These are phyloP conservation scores for Lotmaria passim DNA, from an alignment of 208 protist species.

Conservation along the genomic window DNA sequence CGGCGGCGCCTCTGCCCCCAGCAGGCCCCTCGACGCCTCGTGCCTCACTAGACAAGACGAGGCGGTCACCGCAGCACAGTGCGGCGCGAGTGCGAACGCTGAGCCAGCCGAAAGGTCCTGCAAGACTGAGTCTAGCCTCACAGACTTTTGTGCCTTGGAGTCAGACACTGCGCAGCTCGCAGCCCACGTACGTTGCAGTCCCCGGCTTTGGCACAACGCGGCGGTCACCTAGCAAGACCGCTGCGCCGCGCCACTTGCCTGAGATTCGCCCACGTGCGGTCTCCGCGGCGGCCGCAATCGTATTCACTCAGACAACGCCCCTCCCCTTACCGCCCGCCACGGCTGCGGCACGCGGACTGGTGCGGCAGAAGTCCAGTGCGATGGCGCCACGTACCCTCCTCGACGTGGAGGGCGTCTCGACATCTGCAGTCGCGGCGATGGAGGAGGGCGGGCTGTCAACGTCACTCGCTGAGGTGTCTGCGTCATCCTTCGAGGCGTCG, in stretches of 20 bases:
- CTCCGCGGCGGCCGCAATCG: background rate
- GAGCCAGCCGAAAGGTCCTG: constrained; percentile 4
- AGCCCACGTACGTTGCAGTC: constrained; percentile 4
- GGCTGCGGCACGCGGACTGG: background rate
- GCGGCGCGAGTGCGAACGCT: constrained; percentile 10
- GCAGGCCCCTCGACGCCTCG: background rate
- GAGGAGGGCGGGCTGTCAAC: constrained; percentile 14
- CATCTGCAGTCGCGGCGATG: background rate
- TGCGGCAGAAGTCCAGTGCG: background rate
- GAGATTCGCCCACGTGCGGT: background rate
- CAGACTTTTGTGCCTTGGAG: constrained; percentile 22
- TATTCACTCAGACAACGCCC: background rate
- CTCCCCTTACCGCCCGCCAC: background rate
- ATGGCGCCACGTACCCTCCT: background rate
- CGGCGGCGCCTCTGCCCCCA: background rate
- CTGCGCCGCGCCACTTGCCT: background rate
- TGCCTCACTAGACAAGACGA: background rate
- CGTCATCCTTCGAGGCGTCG: background rate
- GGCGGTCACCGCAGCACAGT: background rate
- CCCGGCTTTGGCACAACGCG: constrained; percentile 3
- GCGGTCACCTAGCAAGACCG: constrained; percentile 5
- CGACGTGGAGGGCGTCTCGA: background rate
- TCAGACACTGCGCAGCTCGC: constrained; percentile 24
- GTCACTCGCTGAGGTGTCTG: background rate
- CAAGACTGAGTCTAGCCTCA: background rate